Conservation (phyloP, 495 filamentous ascomycete species). For the Talaromyces proteolyticus region DNA sequence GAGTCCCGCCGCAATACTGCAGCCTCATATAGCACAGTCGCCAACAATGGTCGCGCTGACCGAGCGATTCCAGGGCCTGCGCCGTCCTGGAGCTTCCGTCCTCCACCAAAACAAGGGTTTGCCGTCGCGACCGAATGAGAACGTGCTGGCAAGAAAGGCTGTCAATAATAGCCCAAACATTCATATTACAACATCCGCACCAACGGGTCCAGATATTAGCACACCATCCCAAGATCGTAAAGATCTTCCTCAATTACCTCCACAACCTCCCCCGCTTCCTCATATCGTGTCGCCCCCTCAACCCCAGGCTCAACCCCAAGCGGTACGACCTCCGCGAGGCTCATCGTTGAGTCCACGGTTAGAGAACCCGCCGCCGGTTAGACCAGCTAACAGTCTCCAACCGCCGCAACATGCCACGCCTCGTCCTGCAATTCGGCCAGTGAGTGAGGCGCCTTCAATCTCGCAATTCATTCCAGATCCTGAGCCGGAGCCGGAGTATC, state of each 20-base stretch:
- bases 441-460: slow-evolving; percentile 17
- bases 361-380: no score
- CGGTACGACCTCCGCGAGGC: not conserved
- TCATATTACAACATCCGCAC: not conserved
- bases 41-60: slow-evolving; percentile 1
- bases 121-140: slow-evolving; percentile 1
- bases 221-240: not conserved
- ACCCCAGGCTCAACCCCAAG: not conserved
- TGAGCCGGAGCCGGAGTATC: slow-evolving; percentile 16
- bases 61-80: slow-evolving; percentile 5
- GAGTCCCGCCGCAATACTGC: slow-evolving; percentile 27
- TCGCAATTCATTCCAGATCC: slow-evolving; percentile 36
- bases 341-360: not conserved
- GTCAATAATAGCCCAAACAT: not conserved
- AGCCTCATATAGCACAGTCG: not conserved
- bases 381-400: slow-evolving; percentile 1
- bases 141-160: slow-evolving; percentile 2
- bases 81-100: slow-evolving; percentile 5
- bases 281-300: not conserved
- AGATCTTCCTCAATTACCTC: not conserved
- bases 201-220: not conserved
- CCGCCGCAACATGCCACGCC: not conserved
- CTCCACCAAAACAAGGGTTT: slow-evolving; percentile 5
- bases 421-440: slow-evolving; percentile 6
- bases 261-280: not conserved